These are phyloP conservation scores for Cercospora sesami DNA, from an alignment of 2,329 filamentous ascomycete species.

Conservation along the genomic window DNA sequence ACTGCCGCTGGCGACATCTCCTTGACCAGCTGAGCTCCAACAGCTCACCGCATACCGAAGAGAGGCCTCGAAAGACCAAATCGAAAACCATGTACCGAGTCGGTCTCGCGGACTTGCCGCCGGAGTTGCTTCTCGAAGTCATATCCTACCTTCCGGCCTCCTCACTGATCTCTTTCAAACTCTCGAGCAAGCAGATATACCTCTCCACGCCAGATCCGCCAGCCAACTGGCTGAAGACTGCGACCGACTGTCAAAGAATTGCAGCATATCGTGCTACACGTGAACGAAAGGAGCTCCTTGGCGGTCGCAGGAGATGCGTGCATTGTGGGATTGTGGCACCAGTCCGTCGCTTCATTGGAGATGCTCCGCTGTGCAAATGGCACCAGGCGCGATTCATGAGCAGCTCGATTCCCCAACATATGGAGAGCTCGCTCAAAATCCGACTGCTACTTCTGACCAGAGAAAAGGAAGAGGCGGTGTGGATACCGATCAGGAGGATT, in stretches of 20 bases:
- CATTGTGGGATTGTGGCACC: slow-evolving; percentile 27
- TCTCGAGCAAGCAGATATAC: slow-evolving; percentile 39
- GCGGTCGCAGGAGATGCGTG: slow-evolving; percentile 31
- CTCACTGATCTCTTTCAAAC: slow-evolving; percentile 42
- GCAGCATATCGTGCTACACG: slow-evolving; percentile 30
- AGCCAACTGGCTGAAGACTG: slow-evolving; percentile 23
- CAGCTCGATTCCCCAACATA: slow-evolving; percentile 19
- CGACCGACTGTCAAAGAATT: slow-evolving; percentile 30
- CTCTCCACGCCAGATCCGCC: slow-evolving; percentile 23
- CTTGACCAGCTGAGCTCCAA: not conserved
- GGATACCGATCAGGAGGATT: slow-evolving; percentile 22
- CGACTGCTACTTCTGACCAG: slow-evolving; percentile 18
- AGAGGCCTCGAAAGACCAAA: not conserved
- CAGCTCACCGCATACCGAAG: not conserved
- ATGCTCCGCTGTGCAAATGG: slow-evolving; percentile 29
- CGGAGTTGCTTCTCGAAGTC: slow-evolving; percentile 40
- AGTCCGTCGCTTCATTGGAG: slow-evolving; percentile 19
- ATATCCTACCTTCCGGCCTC: slow-evolving; percentile 41
- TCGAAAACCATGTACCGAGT: slow-evolving; percentile 5
- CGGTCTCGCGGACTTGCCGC: slow-evolving; percentile 37
- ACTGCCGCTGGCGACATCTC: slow-evolving; percentile 4
- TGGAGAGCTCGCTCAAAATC: slow-evolving; percentile 23
- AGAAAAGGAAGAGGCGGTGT: slow-evolving; percentile 17
- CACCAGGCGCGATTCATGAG: slow-evolving; percentile 31
- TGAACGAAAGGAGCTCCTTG: slow-evolving; percentile 26